Percentiles rank a stretch among this genome's conserved stretches.
Conservation (phyloP, 192 early-diverging fungal species). For the Pilobolus umbonatus region DNA sequence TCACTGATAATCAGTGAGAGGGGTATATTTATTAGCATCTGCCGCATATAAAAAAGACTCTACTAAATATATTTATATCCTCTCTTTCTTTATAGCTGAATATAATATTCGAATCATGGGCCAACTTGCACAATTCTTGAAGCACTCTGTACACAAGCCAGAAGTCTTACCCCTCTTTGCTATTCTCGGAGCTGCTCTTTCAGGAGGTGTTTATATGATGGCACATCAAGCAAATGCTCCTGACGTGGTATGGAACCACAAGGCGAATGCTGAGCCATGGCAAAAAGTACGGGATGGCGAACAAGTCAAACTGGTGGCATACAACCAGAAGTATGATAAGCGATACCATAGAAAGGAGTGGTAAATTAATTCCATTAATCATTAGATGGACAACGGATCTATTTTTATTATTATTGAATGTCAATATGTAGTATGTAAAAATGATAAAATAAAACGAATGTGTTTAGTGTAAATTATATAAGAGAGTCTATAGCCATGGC, state of each 20-base stretch:
- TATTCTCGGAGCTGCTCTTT: conserved; percentile 15
- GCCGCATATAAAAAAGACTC: no score
- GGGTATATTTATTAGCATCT: no score
- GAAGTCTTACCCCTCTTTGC: conserved; percentile 21
- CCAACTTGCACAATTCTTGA: neutral
- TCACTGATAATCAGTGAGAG: no score
- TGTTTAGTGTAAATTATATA: neutral
- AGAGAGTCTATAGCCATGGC: conserved; percentile 64
- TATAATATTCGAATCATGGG: conserved; percentile 1
- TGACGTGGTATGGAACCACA: conserved; percentile 33
- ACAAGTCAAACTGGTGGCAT: conserved; percentile 17
- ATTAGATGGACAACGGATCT: neutral
- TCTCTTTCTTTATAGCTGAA: no score
- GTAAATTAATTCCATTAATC: neutral
- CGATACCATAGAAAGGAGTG: conserved; percentile 14
- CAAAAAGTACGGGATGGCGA: conserved; percentile 11
- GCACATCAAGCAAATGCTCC: conserved; percentile 22
- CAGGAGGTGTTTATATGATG: conserved; percentile 19
- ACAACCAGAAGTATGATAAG: conserved; percentile 19
- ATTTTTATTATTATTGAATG: no score
- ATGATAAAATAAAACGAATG: neutral
- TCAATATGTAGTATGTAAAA: neutral
- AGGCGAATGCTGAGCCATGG: conserved; percentile 1
- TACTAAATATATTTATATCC: no score
- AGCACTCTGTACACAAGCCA: conserved; percentile 8